phyloP scores from a whole-genome alignment of 345 rosid genomes.

The Limnanthes douglasii region DNA sequence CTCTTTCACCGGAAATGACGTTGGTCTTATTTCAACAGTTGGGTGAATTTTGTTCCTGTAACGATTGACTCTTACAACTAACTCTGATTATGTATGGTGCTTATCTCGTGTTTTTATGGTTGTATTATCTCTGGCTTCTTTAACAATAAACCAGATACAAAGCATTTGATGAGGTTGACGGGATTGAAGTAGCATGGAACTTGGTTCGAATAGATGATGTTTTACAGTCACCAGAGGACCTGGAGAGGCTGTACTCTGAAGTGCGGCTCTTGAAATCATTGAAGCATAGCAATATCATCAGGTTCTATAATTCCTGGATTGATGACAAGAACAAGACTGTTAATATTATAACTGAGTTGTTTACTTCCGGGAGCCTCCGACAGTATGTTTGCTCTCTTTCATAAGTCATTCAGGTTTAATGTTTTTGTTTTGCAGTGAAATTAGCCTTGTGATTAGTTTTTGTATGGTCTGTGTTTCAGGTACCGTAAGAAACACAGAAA shows the following conservation, averaged over 20 bases:
- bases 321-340: conserved; percentile 87
- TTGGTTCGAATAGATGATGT: conserved; percentile 84
- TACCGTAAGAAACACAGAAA: conserved; percentile 79
- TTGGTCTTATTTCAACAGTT: background rate
- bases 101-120: conserved; percentile 1
- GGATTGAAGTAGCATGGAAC: conserved; percentile 99
- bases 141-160: conserved; percentile 45
- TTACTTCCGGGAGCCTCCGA: conserved; percentile 91
- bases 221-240: conserved; percentile 70
- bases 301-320: conserved; percentile 82
- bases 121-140: conserved; percentile 12
- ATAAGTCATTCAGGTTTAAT: conserved; percentile 1
- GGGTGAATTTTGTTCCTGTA: background rate
- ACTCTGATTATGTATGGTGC: background rate
- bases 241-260: conserved; percentile 86
- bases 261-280: conserved; percentile 75
- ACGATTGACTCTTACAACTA: background rate
- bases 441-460: conserved; percentile 14
- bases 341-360: conserved; percentile 80
- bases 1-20: background rate
- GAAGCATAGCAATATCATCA: conserved; percentile 70
- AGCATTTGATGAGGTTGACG: conserved; percentile 88
- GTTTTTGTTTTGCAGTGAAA: conserved; percentile 6
- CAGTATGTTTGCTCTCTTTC: conserved; percentile 40
- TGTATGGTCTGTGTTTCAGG: conserved; percentile 28